A percentile compares a stretch with the other conserved stretches of the same genome.
Evolutionary conservation across 2,329 filamentous ascomycete species (phyloP).

Genomic region (Gliomastix tumulicola): DNA sequence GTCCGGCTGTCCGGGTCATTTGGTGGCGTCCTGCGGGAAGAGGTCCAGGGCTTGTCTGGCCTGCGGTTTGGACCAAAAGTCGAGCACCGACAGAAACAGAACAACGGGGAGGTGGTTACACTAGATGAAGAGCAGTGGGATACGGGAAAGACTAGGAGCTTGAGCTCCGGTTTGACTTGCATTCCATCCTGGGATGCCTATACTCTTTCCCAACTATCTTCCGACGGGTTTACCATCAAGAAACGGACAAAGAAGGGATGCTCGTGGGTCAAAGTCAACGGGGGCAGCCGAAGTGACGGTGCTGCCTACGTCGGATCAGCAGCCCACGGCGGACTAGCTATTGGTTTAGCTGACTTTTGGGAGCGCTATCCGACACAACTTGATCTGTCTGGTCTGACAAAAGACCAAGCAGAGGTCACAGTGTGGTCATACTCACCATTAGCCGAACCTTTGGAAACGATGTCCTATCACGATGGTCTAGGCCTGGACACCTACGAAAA

Average conservation of each 20-base stretch:
- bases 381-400: conserved; percentile 42
- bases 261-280: conserved; percentile 50
- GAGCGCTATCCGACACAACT: conserved; percentile 52
- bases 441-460: conserved; percentile 46
- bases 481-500: conserved; percentile 46
- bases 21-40: conserved; percentile 48
- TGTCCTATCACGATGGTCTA: conserved; percentile 50
- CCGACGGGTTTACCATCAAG: conserved; percentile 52
- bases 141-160: no score
- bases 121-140: conserved; percentile 35
- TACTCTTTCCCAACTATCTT: conserved; percentile 45
- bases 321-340: conserved; percentile 46
- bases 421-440: conserved; percentile 53
- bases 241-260: conserved; percentile 50
- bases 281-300: conserved; percentile 45
- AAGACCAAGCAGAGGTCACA: conserved; percentile 42
- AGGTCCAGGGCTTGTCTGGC: conserved; percentile 52
- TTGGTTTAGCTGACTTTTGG: conserved; percentile 55
- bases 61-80: conserved; percentile 44
- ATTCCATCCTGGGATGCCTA: conserved; percentile 52
- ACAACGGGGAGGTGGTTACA: conserved; percentile 33
- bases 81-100: conserved; percentile 40
- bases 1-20: conserved; percentile 45
- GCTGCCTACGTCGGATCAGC: conserved; percentile 51
- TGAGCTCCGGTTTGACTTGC: conserved; percentile 39